These are phyloP conservation scores for Heliamphora exappendiculata DNA, from an alignment of 148 eudicot genomes.

Conservation along the genomic window DNA sequence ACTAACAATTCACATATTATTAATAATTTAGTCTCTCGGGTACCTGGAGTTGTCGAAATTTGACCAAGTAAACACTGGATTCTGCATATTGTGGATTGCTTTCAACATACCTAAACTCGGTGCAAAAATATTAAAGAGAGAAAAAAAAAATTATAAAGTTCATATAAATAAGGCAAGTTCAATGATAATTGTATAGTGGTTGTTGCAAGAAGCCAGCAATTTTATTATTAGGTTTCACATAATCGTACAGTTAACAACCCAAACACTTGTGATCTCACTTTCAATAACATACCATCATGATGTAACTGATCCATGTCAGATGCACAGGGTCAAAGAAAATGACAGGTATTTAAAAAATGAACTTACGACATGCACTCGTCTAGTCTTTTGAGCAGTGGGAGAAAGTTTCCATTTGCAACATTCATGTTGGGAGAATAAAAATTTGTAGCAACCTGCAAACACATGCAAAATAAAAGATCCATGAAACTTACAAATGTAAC, in stretches of 20 bases:
- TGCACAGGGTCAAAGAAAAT: background rate
- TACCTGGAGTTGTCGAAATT: constrained; percentile 98
- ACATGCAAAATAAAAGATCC: constrained; percentile 10
- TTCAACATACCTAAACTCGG: constrained; percentile 69
- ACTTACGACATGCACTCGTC: constrained; percentile 98
- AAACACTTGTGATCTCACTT: background rate
- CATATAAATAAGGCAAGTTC: background rate
- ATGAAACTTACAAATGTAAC: background rate
- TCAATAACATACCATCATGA: background rate
- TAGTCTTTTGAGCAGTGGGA: constrained; percentile 77
- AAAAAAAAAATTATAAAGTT: background rate
- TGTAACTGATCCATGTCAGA: background rate
- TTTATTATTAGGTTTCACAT: background rate
- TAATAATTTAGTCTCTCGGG: background rate
- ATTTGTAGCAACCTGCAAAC: constrained; percentile 78
- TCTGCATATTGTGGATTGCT: constrained; percentile 98
- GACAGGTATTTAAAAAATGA: background rate
- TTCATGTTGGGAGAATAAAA: constrained; percentile 83
- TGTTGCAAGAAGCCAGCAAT: background rate
- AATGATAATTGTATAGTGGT: background rate
- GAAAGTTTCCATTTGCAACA: constrained; percentile 73
- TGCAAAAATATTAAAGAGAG: background rate
- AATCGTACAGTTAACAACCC: background rate
- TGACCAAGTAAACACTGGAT: constrained; percentile 90
- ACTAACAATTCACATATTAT: background rate